Conservation (phyloP, 169 alveolate species). For the Plasmodium blacklocki region DNA sequence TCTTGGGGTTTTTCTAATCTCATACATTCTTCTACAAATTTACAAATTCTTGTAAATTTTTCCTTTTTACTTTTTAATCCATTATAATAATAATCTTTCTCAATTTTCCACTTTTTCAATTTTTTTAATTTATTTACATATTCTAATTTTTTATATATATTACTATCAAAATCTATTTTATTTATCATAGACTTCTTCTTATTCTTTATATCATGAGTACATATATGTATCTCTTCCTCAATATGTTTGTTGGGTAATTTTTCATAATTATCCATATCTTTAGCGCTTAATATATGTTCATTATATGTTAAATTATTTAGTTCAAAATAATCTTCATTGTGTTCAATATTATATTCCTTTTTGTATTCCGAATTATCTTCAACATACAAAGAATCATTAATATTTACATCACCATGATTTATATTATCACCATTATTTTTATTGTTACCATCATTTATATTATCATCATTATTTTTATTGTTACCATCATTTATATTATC, state of each 20-base stretch:
- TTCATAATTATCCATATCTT: no score
- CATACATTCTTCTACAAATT: background rate
- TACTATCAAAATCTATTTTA: background rate
- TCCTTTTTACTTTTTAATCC: slow-evolving; percentile 25
- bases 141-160: slow-evolving; percentile 53
- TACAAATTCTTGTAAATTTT: background rate
- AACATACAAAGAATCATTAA: background rate
- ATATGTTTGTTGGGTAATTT: no score
- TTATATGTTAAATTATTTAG: no score
- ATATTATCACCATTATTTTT: background rate
- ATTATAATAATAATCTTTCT: slow-evolving; percentile 31
- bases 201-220: background rate
- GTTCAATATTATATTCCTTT: background rate
- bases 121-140: slow-evolving; percentile 35
- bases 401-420: background rate
- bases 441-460: background rate
- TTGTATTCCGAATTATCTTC: background rate
- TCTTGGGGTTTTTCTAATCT: background rate
- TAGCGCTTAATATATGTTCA: no score
- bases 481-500: no score
- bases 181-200: background rate
- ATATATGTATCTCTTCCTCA: background rate
- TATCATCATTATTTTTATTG: background rate
- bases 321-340: no score
- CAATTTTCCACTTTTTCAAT: background rate